Conservation (phyloP, 2,329 filamentous ascomycete genomes). For the Scopulariopsis brevicaulis region DNA sequence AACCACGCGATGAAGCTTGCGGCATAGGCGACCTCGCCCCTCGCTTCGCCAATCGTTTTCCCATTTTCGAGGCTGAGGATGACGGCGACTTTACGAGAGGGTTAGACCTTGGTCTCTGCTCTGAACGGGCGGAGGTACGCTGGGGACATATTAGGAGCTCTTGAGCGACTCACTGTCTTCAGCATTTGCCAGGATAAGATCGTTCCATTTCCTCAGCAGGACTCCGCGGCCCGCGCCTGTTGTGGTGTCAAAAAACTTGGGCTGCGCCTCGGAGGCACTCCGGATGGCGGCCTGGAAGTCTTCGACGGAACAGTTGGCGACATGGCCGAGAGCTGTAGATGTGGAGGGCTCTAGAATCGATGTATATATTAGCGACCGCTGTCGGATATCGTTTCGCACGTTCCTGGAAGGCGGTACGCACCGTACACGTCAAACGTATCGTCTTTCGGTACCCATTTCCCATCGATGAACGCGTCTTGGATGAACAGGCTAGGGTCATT, state of each 20-base stretch:
- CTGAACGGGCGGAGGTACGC: conserved; percentile 29
- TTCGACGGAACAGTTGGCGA: conserved; percentile 52
- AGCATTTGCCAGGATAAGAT: conserved; percentile 53
- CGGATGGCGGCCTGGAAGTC: conserved; percentile 59
- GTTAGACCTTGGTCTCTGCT: conserved; percentile 51
- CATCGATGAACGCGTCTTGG: no score
- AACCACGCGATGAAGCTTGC: conserved; percentile 75
- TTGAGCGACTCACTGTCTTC: conserved; percentile 58
- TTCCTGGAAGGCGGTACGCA: no score
- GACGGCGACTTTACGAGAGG: conserved; percentile 77
- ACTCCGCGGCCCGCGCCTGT: conserved; percentile 48
- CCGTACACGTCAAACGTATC: no score
- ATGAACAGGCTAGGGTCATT: no score
- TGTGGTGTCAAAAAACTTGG: conserved; percentile 47
- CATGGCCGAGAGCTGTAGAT: no score
- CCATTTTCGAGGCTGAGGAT: conserved; percentile 68
- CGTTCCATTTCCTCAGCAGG: conserved; percentile 53
- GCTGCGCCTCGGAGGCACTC: conserved; percentile 52
- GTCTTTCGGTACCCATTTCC: no score
- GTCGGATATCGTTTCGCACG: no score
- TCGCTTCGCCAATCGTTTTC: conserved; percentile 66
- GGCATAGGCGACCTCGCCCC: conserved; percentile 61
- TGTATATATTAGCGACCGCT: no score
- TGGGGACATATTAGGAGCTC: conserved; percentile 77
- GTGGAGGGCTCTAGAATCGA: no score